A percentile compares a stretch with the other conserved stretches of the same genome.
Evolutionary conservation across 2,329 filamentous ascomycete genomes (phyloP).

Genomic region (Calonectria pauciramosa): DNA sequence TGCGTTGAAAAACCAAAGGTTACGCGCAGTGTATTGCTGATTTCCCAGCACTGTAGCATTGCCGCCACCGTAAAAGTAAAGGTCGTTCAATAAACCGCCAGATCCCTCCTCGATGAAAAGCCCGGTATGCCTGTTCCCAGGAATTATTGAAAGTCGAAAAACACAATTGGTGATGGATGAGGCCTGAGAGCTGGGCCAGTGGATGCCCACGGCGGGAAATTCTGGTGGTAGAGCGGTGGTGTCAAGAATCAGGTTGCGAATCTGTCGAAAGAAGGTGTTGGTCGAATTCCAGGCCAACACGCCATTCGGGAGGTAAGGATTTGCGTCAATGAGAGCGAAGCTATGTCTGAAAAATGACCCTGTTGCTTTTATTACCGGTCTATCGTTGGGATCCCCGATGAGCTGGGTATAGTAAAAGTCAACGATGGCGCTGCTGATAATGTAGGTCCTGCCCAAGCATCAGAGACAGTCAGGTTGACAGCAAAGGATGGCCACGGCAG

Average conservation of each 20-base stretch:
- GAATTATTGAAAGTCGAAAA: conserved; percentile 62
- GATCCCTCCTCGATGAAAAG: conserved; percentile 74
- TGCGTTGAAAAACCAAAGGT: conserved; percentile 75
- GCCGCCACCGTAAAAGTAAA: conserved; percentile 78
- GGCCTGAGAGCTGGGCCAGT: conserved; percentile 78
- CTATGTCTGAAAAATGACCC: conserved; percentile 58
- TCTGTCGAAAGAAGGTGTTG: conserved; percentile 71
- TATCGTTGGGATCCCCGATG: conserved; percentile 75
- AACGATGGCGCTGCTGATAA: conserved; percentile 78
- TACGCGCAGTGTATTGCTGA: conserved; percentile 80
- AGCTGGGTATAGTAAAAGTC: conserved; percentile 87
- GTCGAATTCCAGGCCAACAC: conserved; percentile 64
- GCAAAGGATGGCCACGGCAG: not conserved
- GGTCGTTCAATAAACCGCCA: conserved; percentile 77
- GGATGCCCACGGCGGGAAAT: conserved; percentile 67
- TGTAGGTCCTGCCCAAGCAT: conserved; percentile 67
- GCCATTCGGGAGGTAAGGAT: conserved; percentile 58
- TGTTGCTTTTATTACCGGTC: conserved; percentile 69
- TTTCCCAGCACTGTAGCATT: conserved; percentile 72
- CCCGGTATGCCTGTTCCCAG: conserved; percentile 66
- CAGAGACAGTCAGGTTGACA: conserved; percentile 18
- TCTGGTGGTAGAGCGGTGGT: conserved; percentile 62
- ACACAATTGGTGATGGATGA: conserved; percentile 71
- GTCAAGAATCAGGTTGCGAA: conserved; percentile 70
- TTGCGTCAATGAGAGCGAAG: conserved; percentile 63